phyloP scores from a whole-genome alignment of 2,329 filamentous ascomycete species.

The Paraphaeosphaeria minitans region DNA sequence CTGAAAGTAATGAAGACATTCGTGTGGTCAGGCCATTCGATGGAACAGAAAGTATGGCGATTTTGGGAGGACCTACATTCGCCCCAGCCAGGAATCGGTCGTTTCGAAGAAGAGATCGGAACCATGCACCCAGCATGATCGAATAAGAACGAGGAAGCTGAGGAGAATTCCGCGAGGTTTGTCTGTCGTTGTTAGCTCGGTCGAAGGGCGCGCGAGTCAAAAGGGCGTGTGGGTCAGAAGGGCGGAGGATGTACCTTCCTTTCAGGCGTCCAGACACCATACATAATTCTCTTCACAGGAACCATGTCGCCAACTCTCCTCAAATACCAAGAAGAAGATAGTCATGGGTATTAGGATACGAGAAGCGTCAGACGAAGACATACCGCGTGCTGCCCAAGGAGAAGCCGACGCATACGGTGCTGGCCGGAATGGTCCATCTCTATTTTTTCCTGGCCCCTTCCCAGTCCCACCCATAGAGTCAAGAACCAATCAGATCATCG shows the following conservation, averaged over 20 bases:
- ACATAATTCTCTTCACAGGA: neutral
- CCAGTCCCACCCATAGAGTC: conserved; percentile 11
- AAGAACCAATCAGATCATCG: conserved; percentile 16
- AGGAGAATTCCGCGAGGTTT: neutral
- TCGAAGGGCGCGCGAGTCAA: conserved; percentile 6
- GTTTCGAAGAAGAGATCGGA: neutral
- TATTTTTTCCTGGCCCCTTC: conserved; percentile 36
- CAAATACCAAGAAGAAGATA: neutral
- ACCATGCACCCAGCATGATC: neutral
- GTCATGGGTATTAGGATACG: conserved; percentile 32
- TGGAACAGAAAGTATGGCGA: conserved; percentile 14
- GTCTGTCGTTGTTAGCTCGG: neutral
- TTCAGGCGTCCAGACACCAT: neutral
- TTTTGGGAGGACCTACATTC: conserved; percentile 22
- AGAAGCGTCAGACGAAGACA: conserved; percentile 29
- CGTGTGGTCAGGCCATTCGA: conserved; percentile 22
- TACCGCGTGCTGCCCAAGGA: conserved; percentile 29
- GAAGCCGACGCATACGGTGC: conserved; percentile 28
- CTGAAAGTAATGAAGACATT: conserved; percentile 12
- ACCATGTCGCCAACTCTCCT: neutral
- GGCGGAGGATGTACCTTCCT: neutral
- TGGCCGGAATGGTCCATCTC: conserved; percentile 10
- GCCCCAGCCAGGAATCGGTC: neutral
- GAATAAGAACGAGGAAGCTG: neutral
- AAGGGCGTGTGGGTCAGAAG: conserved; percentile 8